Evolutionary conservation across 441 rosid genomes (phyloP).

Genomic region (Populus trichocarpa): DNA sequence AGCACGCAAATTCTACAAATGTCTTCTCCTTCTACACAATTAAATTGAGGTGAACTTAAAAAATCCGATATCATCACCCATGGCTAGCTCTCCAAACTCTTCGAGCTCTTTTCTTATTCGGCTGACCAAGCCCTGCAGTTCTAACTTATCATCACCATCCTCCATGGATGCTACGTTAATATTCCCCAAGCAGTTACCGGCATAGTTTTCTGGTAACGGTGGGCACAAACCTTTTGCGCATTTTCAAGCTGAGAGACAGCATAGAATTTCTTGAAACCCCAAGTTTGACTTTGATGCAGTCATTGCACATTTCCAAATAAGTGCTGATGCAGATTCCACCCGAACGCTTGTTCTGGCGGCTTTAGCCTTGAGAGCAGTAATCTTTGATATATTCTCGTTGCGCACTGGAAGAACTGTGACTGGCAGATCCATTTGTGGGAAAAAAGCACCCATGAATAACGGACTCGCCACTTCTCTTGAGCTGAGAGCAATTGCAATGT

Average conservation of each 20-base stretch:
- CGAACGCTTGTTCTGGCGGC: slow-evolving; percentile 12
- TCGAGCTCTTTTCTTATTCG: slow-evolving; percentile 19
- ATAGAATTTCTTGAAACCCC: slow-evolving; percentile 6
- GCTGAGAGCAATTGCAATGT: slow-evolving; percentile 14
- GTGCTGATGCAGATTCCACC: slow-evolving; percentile 35
- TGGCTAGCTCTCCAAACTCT: background rate
- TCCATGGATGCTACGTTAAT: background rate
- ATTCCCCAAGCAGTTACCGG: slow-evolving; percentile 25
- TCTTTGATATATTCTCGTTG: slow-evolving; percentile 4
- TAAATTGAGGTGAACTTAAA: slow-evolving; percentile 19
- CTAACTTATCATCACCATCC: background rate
- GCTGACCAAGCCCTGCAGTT: slow-evolving; percentile 15
- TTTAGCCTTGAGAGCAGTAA: slow-evolving; percentile 13
- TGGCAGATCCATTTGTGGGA: slow-evolving; percentile 16
- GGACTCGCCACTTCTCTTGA: background rate
- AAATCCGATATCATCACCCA: slow-evolving; percentile 11
- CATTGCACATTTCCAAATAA: slow-evolving; percentile 28
- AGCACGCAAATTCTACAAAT: too few relatives aligned
- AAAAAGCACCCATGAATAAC: slow-evolving; percentile 8
- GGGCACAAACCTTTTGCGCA: slow-evolving; percentile 25
- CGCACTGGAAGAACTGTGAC: background rate
- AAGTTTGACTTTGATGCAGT: slow-evolving; percentile 15
- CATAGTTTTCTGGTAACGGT: slow-evolving; percentile 10
- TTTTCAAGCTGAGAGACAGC: slow-evolving; percentile 22
- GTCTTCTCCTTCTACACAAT: too few relatives aligned